phyloP scores from a whole-genome alignment of 306 rosid genomes.

The Dalbergia oliveri region DNA sequence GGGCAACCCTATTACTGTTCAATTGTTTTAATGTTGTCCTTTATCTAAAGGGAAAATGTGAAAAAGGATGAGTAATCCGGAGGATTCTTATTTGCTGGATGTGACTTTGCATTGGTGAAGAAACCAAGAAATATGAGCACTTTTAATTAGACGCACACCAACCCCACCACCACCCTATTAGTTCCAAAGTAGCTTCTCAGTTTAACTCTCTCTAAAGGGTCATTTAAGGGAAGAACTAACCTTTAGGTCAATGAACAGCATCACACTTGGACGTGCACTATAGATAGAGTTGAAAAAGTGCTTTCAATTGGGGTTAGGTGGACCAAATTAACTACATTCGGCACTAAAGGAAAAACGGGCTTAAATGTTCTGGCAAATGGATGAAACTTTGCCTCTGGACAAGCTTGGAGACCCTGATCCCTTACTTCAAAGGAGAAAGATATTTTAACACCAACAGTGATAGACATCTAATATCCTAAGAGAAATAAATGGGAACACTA shows the following conservation, averaged over 20 bases:
- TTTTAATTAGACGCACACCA: slow-evolving; percentile 45
- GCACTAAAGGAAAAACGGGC: slow-evolving; percentile 1
- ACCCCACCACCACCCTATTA: slow-evolving; percentile 48
- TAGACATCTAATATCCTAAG: too few relatives aligned
- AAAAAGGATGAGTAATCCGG: slow-evolving; percentile 37
- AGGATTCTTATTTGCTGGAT: slow-evolving; percentile 49
- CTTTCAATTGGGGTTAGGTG: slow-evolving; percentile 43
- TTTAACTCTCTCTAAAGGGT: slow-evolving; percentile 34
- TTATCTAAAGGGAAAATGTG: background rate
- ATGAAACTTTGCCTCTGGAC: background rate
- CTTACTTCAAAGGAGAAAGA: background rate
- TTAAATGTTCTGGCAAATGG: slow-evolving; percentile 22
- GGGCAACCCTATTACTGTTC: slow-evolving; percentile 48
- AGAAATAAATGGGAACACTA: too few relatives aligned
- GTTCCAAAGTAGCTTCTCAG: slow-evolving; percentile 43
- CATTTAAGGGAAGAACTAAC: slow-evolving; percentile 34
- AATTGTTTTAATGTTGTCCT: slow-evolving; percentile 24
- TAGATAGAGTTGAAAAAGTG: background rate
- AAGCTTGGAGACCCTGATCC: background rate
- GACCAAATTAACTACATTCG: slow-evolving; percentile 51
- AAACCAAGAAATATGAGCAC: slow-evolving; percentile 52
- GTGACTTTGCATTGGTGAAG: slow-evolving; percentile 65
- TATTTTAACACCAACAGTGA: too few relatives aligned
- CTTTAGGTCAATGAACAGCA: slow-evolving; percentile 36
- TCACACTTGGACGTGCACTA: slow-evolving; percentile 28